Conservation (phyloP, 768 basidiomycete species). For the Lepiota venenata region DNA sequence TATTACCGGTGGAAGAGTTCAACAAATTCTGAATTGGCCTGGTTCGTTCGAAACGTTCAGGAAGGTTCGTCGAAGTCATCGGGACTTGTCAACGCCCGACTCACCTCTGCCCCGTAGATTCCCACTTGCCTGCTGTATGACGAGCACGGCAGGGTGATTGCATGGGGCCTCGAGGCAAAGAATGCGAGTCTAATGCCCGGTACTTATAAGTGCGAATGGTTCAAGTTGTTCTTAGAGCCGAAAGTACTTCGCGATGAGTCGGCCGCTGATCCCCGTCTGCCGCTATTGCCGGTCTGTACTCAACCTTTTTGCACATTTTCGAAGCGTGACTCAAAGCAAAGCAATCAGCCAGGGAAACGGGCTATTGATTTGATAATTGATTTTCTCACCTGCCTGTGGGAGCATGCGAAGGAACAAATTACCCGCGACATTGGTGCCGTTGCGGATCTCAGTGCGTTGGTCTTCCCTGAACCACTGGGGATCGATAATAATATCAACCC, state of each 20-base stretch:
- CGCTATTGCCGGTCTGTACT: slow-evolving; percentile 66
- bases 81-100: neutral
- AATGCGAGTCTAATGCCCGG: slow-evolving; percentile 69
- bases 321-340: neutral
- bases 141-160: slow-evolving; percentile 64
- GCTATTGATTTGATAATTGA: slow-evolving; percentile 81
- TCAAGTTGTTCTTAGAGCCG: slow-evolving; percentile 87
- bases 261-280: slow-evolving; percentile 72
- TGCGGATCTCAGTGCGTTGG: slow-evolving; percentile 70
- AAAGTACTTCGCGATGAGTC: slow-evolving; percentile 71
- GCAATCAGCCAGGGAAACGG: slow-evolving; percentile 61
- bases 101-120: slow-evolving; percentile 32
- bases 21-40: slow-evolving; percentile 86
- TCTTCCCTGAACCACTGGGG: neutral
- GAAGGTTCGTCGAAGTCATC: slow-evolving; percentile 42
- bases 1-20: slow-evolving; percentile 73
- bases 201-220: slow-evolving; percentile 57
- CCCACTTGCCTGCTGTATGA: slow-evolving; percentile 86
- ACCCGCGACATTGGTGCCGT: slow-evolving; percentile 85
- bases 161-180: slow-evolving; percentile 89
- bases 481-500: slow-evolving; percentile 5
- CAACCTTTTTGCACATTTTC: neutral
- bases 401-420: slow-evolving; percentile 83
- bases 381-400: slow-evolving; percentile 81
- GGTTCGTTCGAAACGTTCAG: slow-evolving; percentile 84